phyloP scores from a whole-genome alignment of 257 asterid species.

The Coffea eugenioides region DNA sequence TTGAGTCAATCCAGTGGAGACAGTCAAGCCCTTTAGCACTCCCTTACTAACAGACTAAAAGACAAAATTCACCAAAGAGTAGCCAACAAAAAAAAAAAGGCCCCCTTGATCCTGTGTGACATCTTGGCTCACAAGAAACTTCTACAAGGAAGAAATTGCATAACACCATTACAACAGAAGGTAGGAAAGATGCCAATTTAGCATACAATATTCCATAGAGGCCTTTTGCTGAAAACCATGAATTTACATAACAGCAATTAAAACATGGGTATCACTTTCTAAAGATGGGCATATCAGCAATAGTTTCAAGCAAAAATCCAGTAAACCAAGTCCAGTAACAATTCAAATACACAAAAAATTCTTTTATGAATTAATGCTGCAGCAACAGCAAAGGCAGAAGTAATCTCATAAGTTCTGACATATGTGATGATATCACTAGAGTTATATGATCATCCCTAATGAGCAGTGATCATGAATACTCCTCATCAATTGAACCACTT shows the following conservation, averaged over 20 bases:
- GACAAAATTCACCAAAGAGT: not conserved
- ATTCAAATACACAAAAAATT: not conserved
- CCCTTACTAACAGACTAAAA: not conserved
- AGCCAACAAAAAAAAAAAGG: not conserved
- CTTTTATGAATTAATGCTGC: not conserved
- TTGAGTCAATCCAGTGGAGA: conserved; percentile 12
- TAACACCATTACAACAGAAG: too few relatives aligned
- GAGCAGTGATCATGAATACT: not conserved
- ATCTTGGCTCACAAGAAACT: too few relatives aligned
- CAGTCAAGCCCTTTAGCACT: not conserved
- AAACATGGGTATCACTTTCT: not conserved
- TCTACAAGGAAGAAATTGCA: too few relatives aligned
- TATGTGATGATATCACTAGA: not conserved
- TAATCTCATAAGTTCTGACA: not conserved
- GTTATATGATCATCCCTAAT: not conserved
- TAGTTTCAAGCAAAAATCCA: not conserved
- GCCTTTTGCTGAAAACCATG: not conserved
- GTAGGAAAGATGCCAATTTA: too few relatives aligned
- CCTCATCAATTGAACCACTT: not conserved
- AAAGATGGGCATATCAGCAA: not conserved
- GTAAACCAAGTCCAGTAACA: not conserved
- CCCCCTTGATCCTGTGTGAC: too few relatives aligned
- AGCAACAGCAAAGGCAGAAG: too few relatives aligned
- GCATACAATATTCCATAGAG: not conserved
- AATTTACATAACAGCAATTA: too few relatives aligned